Percentiles rank a stretch among this genome's conserved stretches.
These are phyloP conservation scores for Talaromyces sp. DNA, from an alignment of 2,329 filamentous ascomycete species.

Conservation along the genomic window DNA sequence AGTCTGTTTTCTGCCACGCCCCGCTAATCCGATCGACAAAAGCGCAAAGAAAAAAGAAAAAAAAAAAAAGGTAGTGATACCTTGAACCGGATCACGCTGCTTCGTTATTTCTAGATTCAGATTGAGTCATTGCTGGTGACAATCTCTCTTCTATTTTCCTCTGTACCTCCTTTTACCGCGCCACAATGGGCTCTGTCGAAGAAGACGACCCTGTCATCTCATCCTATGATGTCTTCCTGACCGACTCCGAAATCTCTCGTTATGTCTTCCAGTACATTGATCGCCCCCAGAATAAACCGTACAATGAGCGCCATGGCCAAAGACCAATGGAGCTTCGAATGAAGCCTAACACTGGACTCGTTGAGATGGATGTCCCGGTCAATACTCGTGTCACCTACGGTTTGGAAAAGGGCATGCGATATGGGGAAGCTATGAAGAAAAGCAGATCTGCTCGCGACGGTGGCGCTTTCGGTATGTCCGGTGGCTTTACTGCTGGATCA, in stretches of 20 bases:
- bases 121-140: background rate
- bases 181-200: slow-evolving; percentile 32
- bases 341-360: slow-evolving; percentile 78
- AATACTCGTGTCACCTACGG: slow-evolving; percentile 77
- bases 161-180: background rate
- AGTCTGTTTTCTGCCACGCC: slow-evolving; percentile 20
- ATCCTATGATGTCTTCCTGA: slow-evolving; percentile 84
- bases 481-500: slow-evolving; percentile 69
- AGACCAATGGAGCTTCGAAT: slow-evolving; percentile 75
- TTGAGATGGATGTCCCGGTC: slow-evolving; percentile 90
- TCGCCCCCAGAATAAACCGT: slow-evolving; percentile 65
- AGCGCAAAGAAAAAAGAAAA: slow-evolving; percentile 16
- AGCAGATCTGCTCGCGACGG: slow-evolving; percentile 58
- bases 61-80: slow-evolving; percentile 13
- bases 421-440: slow-evolving; percentile 73
- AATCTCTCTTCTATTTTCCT: background rate
- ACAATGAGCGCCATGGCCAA: slow-evolving; percentile 58
- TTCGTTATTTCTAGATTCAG: too few relatives aligned
- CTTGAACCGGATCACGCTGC: too few relatives aligned
- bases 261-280: slow-evolving; percentile 85
- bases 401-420: slow-evolving; percentile 76
- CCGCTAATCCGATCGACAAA: slow-evolving; percentile 20
- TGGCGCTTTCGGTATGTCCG: slow-evolving; percentile 70
- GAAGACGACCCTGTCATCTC: slow-evolving; percentile 69
- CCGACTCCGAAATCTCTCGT: slow-evolving; percentile 69